Conservation (phyloP, 768 basidiomycete genomes). For the Tephrocybe sp. region DNA sequence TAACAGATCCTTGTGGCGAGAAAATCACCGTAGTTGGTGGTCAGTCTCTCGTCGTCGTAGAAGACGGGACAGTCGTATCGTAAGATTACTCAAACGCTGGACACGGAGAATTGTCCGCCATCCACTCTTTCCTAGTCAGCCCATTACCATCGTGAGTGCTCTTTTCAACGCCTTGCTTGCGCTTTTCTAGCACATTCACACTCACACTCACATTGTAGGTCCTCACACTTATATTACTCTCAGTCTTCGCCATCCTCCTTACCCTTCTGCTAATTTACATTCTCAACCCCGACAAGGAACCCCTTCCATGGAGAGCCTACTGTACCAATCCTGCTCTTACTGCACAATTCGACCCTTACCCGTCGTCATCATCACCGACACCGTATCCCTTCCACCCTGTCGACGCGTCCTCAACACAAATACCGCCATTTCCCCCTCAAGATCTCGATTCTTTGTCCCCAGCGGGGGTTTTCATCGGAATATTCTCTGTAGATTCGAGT, state of each 20-base stretch:
- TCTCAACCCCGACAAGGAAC: conserved; percentile 93
- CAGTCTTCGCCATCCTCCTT: conserved; percentile 76
- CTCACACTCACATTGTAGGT: conserved; percentile 49
- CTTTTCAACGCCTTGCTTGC: conserved; percentile 1
- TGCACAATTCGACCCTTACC: conserved; percentile 34
- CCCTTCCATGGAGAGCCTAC: conserved; percentile 92
- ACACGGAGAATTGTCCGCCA: conserved; percentile 58
- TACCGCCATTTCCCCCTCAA: conserved; percentile 64
- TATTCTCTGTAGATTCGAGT: conserved; percentile 85
- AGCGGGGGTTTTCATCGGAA: conserved; percentile 83
- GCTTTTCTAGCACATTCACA: too few relatives aligned
- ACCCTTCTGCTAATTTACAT: conserved; percentile 89
- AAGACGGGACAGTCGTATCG: conserved; percentile 41
- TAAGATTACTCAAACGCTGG: conserved; percentile 53
- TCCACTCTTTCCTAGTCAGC: conserved; percentile 77
- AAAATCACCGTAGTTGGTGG: conserved; percentile 61
- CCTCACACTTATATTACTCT: conserved; percentile 71
- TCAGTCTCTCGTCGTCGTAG: conserved; percentile 47
- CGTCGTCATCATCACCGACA: conserved; percentile 36
- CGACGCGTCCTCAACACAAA: conserved; percentile 28
- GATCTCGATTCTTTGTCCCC: conserved; percentile 75
- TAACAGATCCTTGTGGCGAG: conserved; percentile 37
- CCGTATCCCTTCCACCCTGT: conserved; percentile 27
- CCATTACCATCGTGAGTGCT: conserved; percentile 71
- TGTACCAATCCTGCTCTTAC: conserved; percentile 66